Base-by-base conservation (phyloP, 768 basidiomycete species). In the Lactifluus piperatus region DNA sequence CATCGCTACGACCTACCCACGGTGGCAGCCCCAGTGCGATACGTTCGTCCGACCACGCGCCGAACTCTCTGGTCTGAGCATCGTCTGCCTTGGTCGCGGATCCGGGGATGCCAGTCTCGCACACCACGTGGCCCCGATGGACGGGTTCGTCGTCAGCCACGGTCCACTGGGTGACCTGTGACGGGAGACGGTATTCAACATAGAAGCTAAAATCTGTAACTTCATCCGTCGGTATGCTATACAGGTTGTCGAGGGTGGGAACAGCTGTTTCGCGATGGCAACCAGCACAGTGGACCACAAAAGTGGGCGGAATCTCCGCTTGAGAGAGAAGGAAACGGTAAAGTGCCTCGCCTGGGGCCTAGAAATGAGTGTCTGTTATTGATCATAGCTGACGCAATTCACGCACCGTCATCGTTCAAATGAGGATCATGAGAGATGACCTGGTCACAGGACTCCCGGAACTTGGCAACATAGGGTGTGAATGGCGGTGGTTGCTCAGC, bases 121-220 rank as follows among this genome's bases (percentile, higher is more conserved):
- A 71, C 53, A 79, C 75, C 79, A 83, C 84, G 51, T 71, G 71
- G 4, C 87, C 86, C 34, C 84, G 78, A 64, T 82, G 82, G 3
- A 80, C 79, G 13, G 85, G 83, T 51, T 82, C 78, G 2, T 76
- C 69, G 67, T 90, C 87, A 5, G 77, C 76, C 2, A 82, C 72
- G 22, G 80, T 80, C 80, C 81, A 87, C 52, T 83, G 81, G 2
- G 73, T 69, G 39, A 16, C 73, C 5, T 61, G 60, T 30, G 72
- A 67, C 41, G 75, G 65, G 56, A 79, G 68, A 53, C 76, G 68
- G n/a, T 73, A 65, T 65, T 85, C 79, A 66, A 88, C 79, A 62
- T 70, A 75, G 68, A 88, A 89, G 66, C 84, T 78, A 63, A 88
- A 88, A 67, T 88, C 86, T 18, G 77, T 74, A 67, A 46, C 8